phyloP scores from a whole-genome alignment of 768 basidiomycete species.

The Phylloporus arenicola region DNA sequence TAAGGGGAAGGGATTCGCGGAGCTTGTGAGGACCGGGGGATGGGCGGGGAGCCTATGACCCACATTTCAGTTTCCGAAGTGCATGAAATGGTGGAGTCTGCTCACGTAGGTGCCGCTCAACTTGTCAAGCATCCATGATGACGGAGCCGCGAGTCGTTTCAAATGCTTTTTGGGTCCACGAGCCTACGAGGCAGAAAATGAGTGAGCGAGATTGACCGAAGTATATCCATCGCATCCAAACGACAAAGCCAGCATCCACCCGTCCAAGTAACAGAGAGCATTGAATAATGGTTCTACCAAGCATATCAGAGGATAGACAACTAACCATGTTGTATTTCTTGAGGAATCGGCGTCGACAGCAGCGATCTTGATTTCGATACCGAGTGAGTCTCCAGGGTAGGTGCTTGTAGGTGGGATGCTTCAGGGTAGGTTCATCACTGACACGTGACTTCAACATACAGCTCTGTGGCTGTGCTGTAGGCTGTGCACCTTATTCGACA shows the following conservation, averaged over 20 bases:
- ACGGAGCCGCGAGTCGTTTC: constrained; percentile 95
- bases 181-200: constrained; percentile 47
- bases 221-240: constrained; percentile 18
- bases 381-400: background rate
- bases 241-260: constrained; percentile 23
- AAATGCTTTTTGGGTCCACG: constrained; percentile 99
- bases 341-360: constrained; percentile 16
- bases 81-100: constrained; percentile 5
- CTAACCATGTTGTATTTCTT: constrained; percentile 32
- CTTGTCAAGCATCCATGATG: constrained; percentile 99
- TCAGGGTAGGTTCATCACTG: constrained; percentile 20
- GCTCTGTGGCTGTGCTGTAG: background rate
- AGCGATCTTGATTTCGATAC: constrained; percentile 22
- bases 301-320: constrained; percentile 7
- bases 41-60: constrained; percentile 82
- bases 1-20: constrained; percentile 95
- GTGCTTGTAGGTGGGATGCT: background rate
- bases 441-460: constrained; percentile 19
- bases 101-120: constrained; percentile 90
- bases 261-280: constrained; percentile 5
- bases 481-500: constrained; percentile 5
- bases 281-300: background rate
- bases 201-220: constrained; percentile 11
- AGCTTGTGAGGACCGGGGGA: constrained; percentile 99
- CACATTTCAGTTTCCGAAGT: constrained; percentile 5